Base-by-base conservation (phyloP, 2,329 filamentous ascomycete species). In the Colletotrichum sp. region DNA sequence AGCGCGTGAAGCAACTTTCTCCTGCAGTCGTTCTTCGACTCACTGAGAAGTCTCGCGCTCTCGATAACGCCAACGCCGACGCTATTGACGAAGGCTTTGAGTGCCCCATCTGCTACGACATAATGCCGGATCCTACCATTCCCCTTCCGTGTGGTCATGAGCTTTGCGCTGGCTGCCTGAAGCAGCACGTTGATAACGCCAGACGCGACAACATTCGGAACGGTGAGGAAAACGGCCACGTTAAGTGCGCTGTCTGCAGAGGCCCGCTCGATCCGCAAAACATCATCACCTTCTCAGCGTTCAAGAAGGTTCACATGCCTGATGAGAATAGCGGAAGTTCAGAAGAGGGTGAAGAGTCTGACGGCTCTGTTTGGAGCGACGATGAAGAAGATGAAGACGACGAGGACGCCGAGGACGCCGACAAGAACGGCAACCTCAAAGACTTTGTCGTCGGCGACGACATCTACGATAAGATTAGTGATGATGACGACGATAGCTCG, bases 111-210 rank as follows among this genome's bases (percentile, higher is more conserved):
- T 98, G 96, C 82, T 93, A 94, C 74, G 96, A 98, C 80, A 92
- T 88, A 4, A 91, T 93, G 8, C 88, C 90, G 16, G 96, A 96
- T 24, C 77, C 94, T 95, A 0, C 91, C 91, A 5, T 94, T 98
- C 77, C 93, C 96, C 88, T 95, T 67, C 95, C 95, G 2, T 98
- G 96, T 80, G 96, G 96, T 3, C 96, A 98, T 81, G 92, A 93
- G 75, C 92, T 92, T 28, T 98, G 96, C 83, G 86, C 90, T 1
- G 93, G 96, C 77, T 98, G 96, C 81, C 92, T 97, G 76, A 89
- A 91, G 7, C 91, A 90, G 71, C 89, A 98, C 63, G 88, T 89
- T 0, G 94, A 95, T 77, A 92, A 85, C 59, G 84, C 92, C 5
- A 84, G 88, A 3, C 86, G 88, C 70, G 87, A 86, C 18, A 88